These are phyloP conservation scores for Aspergillus cavernicola DNA, from an alignment of 495 filamentous ascomycete species.

Conservation along the genomic window DNA sequence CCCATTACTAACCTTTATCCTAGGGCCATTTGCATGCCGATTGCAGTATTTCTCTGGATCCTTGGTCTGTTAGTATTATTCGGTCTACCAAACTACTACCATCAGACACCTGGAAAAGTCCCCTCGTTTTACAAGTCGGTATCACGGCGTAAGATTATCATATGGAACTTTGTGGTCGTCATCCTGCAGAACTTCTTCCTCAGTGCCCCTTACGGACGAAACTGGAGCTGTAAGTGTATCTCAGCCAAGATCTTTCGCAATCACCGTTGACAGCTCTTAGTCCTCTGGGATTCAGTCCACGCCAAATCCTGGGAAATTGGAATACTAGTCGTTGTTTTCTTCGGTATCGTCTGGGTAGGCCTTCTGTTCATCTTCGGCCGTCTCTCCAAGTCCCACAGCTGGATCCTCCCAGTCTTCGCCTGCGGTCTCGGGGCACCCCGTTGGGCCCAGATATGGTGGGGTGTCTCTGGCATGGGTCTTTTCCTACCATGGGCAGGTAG, in stretches of 20 bases:
- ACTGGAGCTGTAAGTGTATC: slow-evolving; percentile 43
- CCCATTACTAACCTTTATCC: slow-evolving; percentile 11
- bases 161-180: slow-evolving; percentile 48
- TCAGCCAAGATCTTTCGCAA: not conserved
- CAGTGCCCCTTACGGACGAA: slow-evolving; percentile 47
- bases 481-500: slow-evolving; percentile 50
- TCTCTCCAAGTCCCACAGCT: slow-evolving; percentile 45
- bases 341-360: slow-evolving; percentile 42
- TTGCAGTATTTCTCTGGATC: slow-evolving; percentile 39
- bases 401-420: slow-evolving; percentile 49
- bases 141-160: slow-evolving; percentile 45
- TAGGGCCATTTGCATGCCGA: slow-evolving; percentile 42
- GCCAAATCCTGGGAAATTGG: slow-evolving; percentile 43
- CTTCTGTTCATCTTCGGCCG: slow-evolving; percentile 37
- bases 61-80: slow-evolving; percentile 42
- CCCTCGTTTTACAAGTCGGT: slow-evolving; percentile 53
- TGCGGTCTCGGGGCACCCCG: slow-evolving; percentile 48
- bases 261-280: slow-evolving; percentile 20
- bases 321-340: slow-evolving; percentile 42
- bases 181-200: slow-evolving; percentile 49
- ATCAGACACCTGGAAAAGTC: slow-evolving; percentile 62
- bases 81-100: slow-evolving; percentile 48
- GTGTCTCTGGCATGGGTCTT: slow-evolving; percentile 42
- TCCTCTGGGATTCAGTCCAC: slow-evolving; percentile 47
- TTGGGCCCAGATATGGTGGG: slow-evolving; percentile 53